Evolutionary conservation across 2,329 filamentous ascomycete genomes (phyloP).

Genomic region (Magnaporthiopsis poae): DNA sequence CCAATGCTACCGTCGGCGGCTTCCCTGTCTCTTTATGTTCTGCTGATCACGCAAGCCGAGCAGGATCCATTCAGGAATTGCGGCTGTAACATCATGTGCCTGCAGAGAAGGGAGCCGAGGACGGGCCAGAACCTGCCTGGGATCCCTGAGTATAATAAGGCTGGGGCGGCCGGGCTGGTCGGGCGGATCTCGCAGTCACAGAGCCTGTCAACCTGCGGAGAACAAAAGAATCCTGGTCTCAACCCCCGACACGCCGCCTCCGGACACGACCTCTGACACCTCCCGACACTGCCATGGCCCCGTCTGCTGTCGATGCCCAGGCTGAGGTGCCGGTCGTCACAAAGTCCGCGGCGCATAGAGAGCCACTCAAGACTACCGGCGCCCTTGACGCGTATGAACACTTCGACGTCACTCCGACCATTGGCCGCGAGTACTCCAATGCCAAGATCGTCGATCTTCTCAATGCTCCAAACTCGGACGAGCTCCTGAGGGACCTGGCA

Average conservation of each 20-base stretch:
- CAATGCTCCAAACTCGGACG: conserved; percentile 50
- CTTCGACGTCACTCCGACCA: conserved; percentile 51
- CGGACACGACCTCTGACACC: neutral
- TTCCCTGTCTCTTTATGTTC: too few species aligned
- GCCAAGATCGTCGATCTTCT: conserved; percentile 52
- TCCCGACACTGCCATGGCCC: conserved; percentile 14
- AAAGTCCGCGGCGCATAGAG: conserved; percentile 11
- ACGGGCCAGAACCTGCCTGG: too few species aligned
- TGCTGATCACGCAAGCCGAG: too few species aligned
- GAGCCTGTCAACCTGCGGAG: too few species aligned
- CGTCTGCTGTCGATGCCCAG: conserved; percentile 15
- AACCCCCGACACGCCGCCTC: too few species aligned
- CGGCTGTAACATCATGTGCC: too few species aligned
- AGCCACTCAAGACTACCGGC: conserved; percentile 40
- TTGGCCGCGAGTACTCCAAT: conserved; percentile 52
- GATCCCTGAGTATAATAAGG: too few species aligned
- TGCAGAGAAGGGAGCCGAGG: too few species aligned
- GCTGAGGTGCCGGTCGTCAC: conserved; percentile 9
- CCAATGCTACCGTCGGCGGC: too few species aligned
- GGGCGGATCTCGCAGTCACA: too few species aligned
- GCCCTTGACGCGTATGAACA: conserved; percentile 41
- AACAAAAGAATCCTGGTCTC: neutral
- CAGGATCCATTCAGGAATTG: too few species aligned
- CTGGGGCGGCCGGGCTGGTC: too few species aligned
- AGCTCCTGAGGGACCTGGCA: conserved; percentile 54